Percentiles rank a stretch among this genome's conserved stretches.
These are phyloP conservation scores for Colletotrichum gigasporum DNA, from an alignment of 2,329 filamentous ascomycete genomes.

Conservation along the genomic window DNA sequence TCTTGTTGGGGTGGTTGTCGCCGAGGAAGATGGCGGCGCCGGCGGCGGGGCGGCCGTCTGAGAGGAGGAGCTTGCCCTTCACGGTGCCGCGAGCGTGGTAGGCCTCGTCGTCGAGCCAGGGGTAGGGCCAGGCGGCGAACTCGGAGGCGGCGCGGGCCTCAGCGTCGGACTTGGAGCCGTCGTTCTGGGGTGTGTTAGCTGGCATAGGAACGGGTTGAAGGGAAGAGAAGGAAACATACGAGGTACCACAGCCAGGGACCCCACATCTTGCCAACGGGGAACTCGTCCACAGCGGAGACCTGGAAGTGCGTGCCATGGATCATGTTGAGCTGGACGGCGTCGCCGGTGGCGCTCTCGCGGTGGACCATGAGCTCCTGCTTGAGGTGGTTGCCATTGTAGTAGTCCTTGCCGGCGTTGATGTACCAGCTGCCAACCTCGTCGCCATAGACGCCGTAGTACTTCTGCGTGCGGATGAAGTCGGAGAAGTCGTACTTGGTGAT, in stretches of 20 bases:
- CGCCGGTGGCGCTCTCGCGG: constrained; percentile 58
- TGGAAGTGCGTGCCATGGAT: constrained; percentile 61
- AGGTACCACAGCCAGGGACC: constrained; percentile 49
- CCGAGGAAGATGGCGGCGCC: constrained; percentile 46
- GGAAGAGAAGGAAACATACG: constrained; percentile 29
- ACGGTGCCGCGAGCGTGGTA: constrained; percentile 61
- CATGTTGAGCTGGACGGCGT: constrained; percentile 63
- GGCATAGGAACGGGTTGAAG: neutral
- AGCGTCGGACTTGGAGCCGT: constrained; percentile 55
- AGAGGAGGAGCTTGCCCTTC: constrained; percentile 52
- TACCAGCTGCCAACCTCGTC: constrained; percentile 60
- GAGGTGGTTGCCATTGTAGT: constrained; percentile 61
- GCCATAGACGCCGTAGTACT: constrained; percentile 61
- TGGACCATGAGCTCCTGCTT: constrained; percentile 64
- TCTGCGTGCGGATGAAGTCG: constrained; percentile 42
- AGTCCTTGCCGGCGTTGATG: constrained; percentile 59
- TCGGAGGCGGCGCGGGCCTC: constrained; percentile 49
- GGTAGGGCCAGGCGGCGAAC: constrained; percentile 55
- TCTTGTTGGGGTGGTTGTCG: constrained; percentile 48
- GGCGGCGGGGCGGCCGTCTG: constrained; percentile 56
- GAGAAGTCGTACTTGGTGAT: constrained; percentile 61
- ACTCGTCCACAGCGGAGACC: constrained; percentile 45
- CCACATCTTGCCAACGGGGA: constrained; percentile 51
- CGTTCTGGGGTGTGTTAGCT: constrained; percentile 45
- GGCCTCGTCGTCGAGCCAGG: constrained; percentile 54